Base-by-base conservation (phyloP, 1,284 basidiomycete genomes). In the Phenoliferia sp. region DNA sequence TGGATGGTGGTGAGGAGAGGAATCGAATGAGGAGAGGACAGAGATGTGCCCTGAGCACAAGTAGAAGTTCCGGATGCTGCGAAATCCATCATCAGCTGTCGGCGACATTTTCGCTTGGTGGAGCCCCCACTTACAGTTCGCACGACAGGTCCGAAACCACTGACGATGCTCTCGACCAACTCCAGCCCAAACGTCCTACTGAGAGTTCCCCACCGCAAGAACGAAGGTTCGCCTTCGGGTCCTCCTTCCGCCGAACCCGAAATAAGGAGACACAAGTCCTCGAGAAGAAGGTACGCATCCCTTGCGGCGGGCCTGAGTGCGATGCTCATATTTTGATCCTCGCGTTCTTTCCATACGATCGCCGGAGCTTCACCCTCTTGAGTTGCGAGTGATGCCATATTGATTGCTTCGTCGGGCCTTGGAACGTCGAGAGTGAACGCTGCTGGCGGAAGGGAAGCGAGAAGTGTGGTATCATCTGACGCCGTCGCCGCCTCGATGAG, bases 101-200 rank as follows among this genome's bases (percentile, higher is more conserved):
- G 61, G 33, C 29, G 33, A 28, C 50, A n/a, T 54, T 39, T 29
- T 34, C 5, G 31, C 19, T 15, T 36, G 22, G 16, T 6, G 0
- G 31, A 10, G 34, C 2, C 5, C 12, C 17, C 33, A 74, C 81
- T 68, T 69, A 90, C 92, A 81, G 88, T 85, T 68, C 89, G 86
- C 76, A 98, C 95, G 0, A 94, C 84, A 17, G 85, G 85, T 72
- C 94, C 89, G 77, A 98, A 97, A 73, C 96, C 97, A 17, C 93
- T 95, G 62, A 99, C 81, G 5, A 98, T 92, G 76, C 94, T 97
- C 81, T 99, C 96, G 65, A 99, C 91, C 63, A 99, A 82, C 80
- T 99, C 95, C 32, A 99, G 82, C 0, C 93, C 92, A 75, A 98
- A 98, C 0, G 95, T 97, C 78, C 94, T 89, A 73, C 92, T 90